phyloP scores from a whole-genome alignment of 2,329 filamentous ascomycete genomes.

The Fusarium devonianum region DNA sequence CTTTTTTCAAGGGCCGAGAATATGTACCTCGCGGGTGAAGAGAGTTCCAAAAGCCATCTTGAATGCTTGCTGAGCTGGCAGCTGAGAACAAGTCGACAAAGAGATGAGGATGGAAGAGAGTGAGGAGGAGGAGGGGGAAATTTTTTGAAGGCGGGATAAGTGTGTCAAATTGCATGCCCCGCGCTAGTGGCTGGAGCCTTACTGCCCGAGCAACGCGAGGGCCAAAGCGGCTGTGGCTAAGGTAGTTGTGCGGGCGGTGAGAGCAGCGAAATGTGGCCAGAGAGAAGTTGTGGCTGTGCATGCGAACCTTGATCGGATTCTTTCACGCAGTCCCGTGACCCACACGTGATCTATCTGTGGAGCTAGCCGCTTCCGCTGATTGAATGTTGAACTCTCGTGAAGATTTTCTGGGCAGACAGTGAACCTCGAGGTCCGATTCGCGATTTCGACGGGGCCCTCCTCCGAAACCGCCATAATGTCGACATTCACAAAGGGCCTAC shows the following conservation, averaged over 20 bases:
- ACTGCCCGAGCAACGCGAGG: conserved; percentile 38
- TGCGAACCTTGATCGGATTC: neutral
- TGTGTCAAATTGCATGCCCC: conserved; percentile 46
- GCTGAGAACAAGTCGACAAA: conserved; percentile 42
- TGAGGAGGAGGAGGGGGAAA: conserved; percentile 41
- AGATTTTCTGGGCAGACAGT: conserved; percentile 40
- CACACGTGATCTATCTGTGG: too few relatives aligned
- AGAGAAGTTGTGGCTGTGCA: conserved; percentile 24
- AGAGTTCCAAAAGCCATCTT: conserved; percentile 98
- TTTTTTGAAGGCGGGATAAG: conserved; percentile 44
- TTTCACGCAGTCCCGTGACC: conserved; percentile 38
- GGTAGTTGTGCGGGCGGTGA: conserved; percentile 14
- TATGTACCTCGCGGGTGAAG: conserved; percentile 80
- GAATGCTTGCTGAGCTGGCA: conserved; percentile 47
- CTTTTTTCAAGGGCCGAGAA: conserved; percentile 30
- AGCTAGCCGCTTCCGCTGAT: conserved; percentile 17
- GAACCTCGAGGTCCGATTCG: conserved; percentile 33
- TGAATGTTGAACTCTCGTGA: conserved; percentile 29
- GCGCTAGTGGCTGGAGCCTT: conserved; percentile 41
- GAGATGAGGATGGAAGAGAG: conserved; percentile 33
- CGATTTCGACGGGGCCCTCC: conserved; percentile 37
- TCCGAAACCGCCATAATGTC: conserved; percentile 46
- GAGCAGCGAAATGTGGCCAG: conserved; percentile 9
- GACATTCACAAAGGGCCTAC: conserved; percentile 45
- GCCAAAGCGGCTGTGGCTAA: conserved; percentile 31